Conservation (phyloP, 495 filamentous ascomycete species). For the Ramalina peruviana region DNA sequence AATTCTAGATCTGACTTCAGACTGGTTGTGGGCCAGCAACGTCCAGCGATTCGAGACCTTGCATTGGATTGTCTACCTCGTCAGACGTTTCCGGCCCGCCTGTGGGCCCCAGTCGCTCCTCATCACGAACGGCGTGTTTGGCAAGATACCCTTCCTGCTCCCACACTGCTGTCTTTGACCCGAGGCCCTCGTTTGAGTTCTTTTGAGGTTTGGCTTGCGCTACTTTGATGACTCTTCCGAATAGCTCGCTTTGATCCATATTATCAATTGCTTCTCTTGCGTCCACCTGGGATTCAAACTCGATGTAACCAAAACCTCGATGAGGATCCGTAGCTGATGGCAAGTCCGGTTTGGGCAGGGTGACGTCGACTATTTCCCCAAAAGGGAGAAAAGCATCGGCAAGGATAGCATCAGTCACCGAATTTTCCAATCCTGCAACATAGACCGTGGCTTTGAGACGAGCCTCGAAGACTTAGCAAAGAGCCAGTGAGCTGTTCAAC, state of each 20-base stretch:
- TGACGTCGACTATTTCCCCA: constrained; percentile 81
- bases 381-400: constrained; percentile 93
- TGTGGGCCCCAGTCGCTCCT: constrained; percentile 57
- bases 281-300: constrained; percentile 77
- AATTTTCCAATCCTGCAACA: constrained; percentile 74
- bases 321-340: constrained; percentile 59
- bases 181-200: constrained; percentile 70
- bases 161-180: constrained; percentile 94
- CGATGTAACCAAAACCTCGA: constrained; percentile 91
- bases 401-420: constrained; percentile 57
- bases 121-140: constrained; percentile 78
- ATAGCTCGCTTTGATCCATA: constrained; percentile 96
- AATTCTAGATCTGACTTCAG: constrained; percentile 23
- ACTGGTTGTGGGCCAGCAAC: constrained; percentile 82
- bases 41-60: constrained; percentile 83
- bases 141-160: constrained; percentile 95
- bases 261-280: constrained; percentile 96
- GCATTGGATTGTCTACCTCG: constrained; percentile 76
- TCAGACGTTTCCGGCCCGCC: constrained; percentile 35
- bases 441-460: constrained; percentile 84
- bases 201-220: constrained; percentile 86
- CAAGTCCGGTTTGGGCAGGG: constrained; percentile 71
- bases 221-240: constrained; percentile 82
- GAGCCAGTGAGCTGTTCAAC: neutral
- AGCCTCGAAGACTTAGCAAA: constrained; percentile 20